Evolutionary conservation across 108 stramenopile species (phyloP), one percentile per base, ranked within the genome.

Genomic region (Skeletonema costatum): DNA sequence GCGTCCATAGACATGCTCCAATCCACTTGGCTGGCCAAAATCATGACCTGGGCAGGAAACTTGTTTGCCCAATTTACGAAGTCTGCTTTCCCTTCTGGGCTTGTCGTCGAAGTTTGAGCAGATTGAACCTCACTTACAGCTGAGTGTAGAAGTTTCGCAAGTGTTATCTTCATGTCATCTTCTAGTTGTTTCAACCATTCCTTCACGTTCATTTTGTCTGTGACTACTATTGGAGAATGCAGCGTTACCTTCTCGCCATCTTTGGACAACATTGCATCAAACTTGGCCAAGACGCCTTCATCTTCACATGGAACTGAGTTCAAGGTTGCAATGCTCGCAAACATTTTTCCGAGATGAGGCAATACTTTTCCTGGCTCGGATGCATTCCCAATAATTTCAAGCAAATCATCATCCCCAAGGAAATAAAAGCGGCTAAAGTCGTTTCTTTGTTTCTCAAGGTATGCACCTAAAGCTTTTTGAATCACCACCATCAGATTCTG

Each of bases 351-450:
- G 12, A 99, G 76, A 90, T 99, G 99, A 8, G 85, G 78, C 35
- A 97, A 80, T 1, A 98, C 96, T 65, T 97, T 97, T 32, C 88
- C 93, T 7, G 99, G 98, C 68, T 98, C 97, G 66, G 88, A 82
- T 8, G 93, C 76, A 67, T 98, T 97, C 21, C 98, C 98, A 75
- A 99, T 92, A 60, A 99, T 98, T 83, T 99, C 98, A 50, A 99
- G 87, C 69, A 99, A 89, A 86, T 99, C 99, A 61, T 99, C 99
- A 74, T 99, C 98, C 42, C 98, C 98, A 32, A 99, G 95, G 76
- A 99, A 99, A 82, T 98, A 99, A 74, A 99, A 99, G 7, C 99
- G 95, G 51, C 92, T 84, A 81, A 99, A 98, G 48, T 92, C 93
- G 61, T 88, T 87, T 39, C 99, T 87, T 83, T 99, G 98, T 60